Evolutionary conservation across 768 basidiomycete genomes (phyloP), one percentile per base, ranked within the genome.

Genomic region (Tylopilus plumbeoviolaceoides): DNA sequence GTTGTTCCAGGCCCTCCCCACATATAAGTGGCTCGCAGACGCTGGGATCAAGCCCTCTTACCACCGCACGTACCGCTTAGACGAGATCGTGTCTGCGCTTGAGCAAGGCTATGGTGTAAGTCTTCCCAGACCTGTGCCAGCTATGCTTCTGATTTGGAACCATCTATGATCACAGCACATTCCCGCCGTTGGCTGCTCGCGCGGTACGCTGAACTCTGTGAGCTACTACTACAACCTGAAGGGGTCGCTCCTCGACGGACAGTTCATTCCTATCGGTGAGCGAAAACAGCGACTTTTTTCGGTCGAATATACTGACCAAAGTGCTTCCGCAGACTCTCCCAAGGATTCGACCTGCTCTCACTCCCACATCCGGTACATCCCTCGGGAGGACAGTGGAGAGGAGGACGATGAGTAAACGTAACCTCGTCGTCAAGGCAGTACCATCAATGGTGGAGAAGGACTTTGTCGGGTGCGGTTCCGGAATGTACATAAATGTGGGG

Each of bases 1-100:
- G 21, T 67, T 87, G 18, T 87, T 85, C 74, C 61, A 79, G 79
- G 75, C 74, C 2, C 79, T 91, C 18, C 87, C 89, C 0, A 91
- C 91, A 4, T 91, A 83, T 69, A 72, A 78, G 12, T 89, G 81
- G 81, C 81, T 94, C 23, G 70, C 73, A 8, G 70, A 78, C n/a
- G 83, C 77, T 10, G 89, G 89, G n/a, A 92, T 93, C 60, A 79
- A 78, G 4, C 91, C 91, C 3, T 78, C 77, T 6, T 63, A 68
- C 5, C 70, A 69, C 49, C 67, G 66, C 53, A 84, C 82, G 0
- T 82, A 82, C 66, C 82, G 80, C 0, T 73, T 87, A n/a, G 67
- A 76, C 6, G 66, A 75, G 4, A 63, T 89, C 27, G 72, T 75
- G 8, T 61, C 75, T 41, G 88, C 85, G 1, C 67, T 89, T 31